A percentile compares a stretch with the other conserved stretches of the same genome.
Evolutionary conservation across 306 rosid genomes (phyloP).

Genomic region (Glycine latifolia): DNA sequence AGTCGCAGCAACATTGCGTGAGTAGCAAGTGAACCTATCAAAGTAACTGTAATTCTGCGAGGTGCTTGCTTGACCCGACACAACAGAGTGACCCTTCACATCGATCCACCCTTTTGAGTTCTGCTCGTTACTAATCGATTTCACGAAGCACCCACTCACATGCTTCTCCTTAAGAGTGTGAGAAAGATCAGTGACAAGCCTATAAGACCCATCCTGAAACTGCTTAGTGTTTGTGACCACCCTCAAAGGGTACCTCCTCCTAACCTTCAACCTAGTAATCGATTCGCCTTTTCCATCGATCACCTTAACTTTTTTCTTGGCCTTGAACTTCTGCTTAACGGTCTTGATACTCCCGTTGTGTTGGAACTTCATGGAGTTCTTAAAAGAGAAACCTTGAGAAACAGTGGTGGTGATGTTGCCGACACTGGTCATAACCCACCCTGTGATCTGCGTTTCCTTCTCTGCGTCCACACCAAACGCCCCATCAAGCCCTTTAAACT

Average conservation of each 20-base stretch:
- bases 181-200: slow-evolving; percentile 60
- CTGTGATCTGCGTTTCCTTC: slow-evolving; percentile 52
- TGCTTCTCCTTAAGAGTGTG: slow-evolving; percentile 61
- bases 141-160: slow-evolving; percentile 14
- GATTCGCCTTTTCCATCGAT: slow-evolving; percentile 34
- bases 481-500: slow-evolving; percentile 70
- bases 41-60: slow-evolving; percentile 53
- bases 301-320: slow-evolving; percentile 49
- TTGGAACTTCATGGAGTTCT: slow-evolving; percentile 50
- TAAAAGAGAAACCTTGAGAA: slow-evolving; percentile 52
- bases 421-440: slow-evolving; percentile 76
- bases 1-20: slow-evolving; percentile 48
- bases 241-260: slow-evolving; percentile 60
- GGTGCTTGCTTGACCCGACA: slow-evolving; percentile 65
- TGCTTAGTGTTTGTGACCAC: slow-evolving; percentile 52
- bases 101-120: slow-evolving; percentile 79
- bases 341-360: slow-evolving; percentile 60
- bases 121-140: slow-evolving; percentile 52
- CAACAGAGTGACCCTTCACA: slow-evolving; percentile 75
- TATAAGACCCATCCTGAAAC: slow-evolving; percentile 40
- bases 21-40: slow-evolving; percentile 56
- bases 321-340: slow-evolving; percentile 63
- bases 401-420: slow-evolving; percentile 67
- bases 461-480: slow-evolving; percentile 60
- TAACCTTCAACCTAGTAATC: slow-evolving; percentile 44